A percentile compares a stretch with the other conserved stretches of the same genome.
phyloP scores from a whole-genome alignment of 2,329 filamentous ascomycete genomes.

The Talaromyces sp. region DNA sequence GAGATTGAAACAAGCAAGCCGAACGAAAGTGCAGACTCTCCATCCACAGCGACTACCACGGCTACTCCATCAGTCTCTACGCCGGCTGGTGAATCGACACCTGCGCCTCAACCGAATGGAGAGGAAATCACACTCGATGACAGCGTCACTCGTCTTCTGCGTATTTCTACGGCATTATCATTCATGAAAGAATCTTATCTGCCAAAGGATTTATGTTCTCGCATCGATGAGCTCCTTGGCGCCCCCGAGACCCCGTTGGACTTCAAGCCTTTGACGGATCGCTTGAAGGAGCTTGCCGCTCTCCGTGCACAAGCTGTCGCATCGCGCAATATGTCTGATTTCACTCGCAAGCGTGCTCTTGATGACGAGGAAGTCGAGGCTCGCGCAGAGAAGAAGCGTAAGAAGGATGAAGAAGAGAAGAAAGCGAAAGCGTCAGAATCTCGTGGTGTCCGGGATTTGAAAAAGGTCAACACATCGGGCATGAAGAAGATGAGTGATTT shows the following conservation, averaged over 20 bases:
- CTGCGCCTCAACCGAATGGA: conserved; percentile 39
- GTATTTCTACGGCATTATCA: conserved; percentile 52
- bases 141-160: conserved; percentile 47
- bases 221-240: conserved; percentile 42
- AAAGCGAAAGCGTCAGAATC: conserved; percentile 76
- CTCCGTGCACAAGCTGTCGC: conserved; percentile 72
- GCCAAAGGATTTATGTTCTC: conserved; percentile 39
- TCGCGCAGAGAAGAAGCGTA: conserved; percentile 79
- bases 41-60: conserved; percentile 36
- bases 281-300: conserved; percentile 67
- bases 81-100: conserved; percentile 43
- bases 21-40: conserved; percentile 33
- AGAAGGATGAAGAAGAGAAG: conserved; percentile 85
- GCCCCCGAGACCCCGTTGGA: conserved; percentile 54
- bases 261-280: conserved; percentile 71
- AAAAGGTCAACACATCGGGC: conserved; percentile 85
- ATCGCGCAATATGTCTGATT: conserved; percentile 60
- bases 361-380: conserved; percentile 50
- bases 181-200: conserved; percentile 57
- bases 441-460: conserved; percentile 74
- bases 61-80: conserved; percentile 41
- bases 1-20: conserved; percentile 29
- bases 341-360: conserved; percentile 44
- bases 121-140: conserved; percentile 35
- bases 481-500: conserved; percentile 98